These are phyloP conservation scores for Starmerella powellii DNA, from an alignment of 805 yeast genomes.

Conservation along the genomic window DNA sequence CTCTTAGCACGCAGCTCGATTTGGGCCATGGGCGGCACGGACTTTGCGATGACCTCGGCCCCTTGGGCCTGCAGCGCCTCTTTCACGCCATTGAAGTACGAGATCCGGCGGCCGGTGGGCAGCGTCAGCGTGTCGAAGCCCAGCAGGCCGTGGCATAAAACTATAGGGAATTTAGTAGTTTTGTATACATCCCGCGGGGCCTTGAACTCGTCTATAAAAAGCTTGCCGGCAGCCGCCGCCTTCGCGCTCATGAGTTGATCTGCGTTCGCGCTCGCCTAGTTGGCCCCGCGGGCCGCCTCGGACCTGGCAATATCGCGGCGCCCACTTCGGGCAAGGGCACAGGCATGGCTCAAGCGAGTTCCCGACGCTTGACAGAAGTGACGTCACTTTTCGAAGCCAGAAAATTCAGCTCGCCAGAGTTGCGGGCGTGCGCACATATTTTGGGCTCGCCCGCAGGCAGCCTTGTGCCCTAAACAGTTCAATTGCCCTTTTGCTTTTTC, in stretches of 20 bases:
- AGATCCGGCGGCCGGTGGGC: slow-evolving; percentile 35
- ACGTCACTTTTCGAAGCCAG: too few species aligned
- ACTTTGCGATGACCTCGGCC: slow-evolving; percentile 54
- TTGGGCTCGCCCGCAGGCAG: too few species aligned
- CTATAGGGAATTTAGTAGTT: slow-evolving; percentile 42
- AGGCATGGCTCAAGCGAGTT: too few species aligned
- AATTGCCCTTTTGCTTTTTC: too few species aligned
- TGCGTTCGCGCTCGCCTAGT: too few species aligned
- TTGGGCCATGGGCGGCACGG: slow-evolving; percentile 72
- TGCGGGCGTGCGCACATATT: too few species aligned
- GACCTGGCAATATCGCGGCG: too few species aligned
- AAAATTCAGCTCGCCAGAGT: too few species aligned
- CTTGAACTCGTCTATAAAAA: slow-evolving; percentile 18
- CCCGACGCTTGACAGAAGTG: too few species aligned
- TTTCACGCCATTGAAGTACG: slow-evolving; percentile 76
- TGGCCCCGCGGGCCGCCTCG: too few species aligned
- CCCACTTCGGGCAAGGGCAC: too few species aligned
- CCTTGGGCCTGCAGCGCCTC: slow-evolving; percentile 50
- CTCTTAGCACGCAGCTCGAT: slow-evolving; percentile 55
- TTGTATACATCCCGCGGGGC: slow-evolving; percentile 13
- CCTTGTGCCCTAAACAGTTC: too few species aligned
- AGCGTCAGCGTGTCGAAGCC: slow-evolving; percentile 57
- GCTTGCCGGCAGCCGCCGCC: slow-evolving; percentile 7
- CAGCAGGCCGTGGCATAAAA: slow-evolving; percentile 74
- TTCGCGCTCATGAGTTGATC: not conserved